Evolutionary conservation across 257 asterid genomes (phyloP).

Genomic region (Cinchona pubescens): DNA sequence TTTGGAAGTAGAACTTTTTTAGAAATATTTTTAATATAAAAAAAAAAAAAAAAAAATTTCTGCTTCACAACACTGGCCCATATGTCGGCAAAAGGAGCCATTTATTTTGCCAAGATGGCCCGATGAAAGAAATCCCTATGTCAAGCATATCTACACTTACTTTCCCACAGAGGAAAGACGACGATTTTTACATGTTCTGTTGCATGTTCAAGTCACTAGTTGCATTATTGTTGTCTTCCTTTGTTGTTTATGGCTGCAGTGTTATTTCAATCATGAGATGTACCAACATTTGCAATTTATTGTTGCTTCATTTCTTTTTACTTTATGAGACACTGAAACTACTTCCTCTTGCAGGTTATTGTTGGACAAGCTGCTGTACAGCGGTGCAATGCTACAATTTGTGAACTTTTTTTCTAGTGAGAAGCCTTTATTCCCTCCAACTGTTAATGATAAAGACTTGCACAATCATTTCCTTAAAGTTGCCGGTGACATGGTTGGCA

Average conservation of each 20-base stretch:
- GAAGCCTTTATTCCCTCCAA: constrained; percentile 68
- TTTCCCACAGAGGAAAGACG: not conserved
- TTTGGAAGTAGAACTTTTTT: not conserved
- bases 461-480: constrained; percentile 56
- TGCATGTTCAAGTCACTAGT: not conserved
- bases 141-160: not conserved
- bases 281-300: not conserved
- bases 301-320: not conserved
- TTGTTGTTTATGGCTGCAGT: not conserved
- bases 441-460: constrained; percentile 52
- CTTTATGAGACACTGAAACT: not conserved
- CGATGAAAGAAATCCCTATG: not conserved
- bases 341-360: constrained; percentile 51
- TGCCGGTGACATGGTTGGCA: constrained; percentile 66
- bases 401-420: constrained; percentile 42
- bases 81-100: not conserved
- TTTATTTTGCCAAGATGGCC: not conserved
- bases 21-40: not conserved
- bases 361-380: constrained; percentile 82
- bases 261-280: not conserved
- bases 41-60: too few relatives aligned
- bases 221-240: not conserved
- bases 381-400: constrained; percentile 84
- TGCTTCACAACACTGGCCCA: not conserved
- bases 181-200: not conserved